phyloP scores from a whole-genome alignment of 2,329 filamentous ascomycete species.

The Sporothrix schenckii region DNA sequence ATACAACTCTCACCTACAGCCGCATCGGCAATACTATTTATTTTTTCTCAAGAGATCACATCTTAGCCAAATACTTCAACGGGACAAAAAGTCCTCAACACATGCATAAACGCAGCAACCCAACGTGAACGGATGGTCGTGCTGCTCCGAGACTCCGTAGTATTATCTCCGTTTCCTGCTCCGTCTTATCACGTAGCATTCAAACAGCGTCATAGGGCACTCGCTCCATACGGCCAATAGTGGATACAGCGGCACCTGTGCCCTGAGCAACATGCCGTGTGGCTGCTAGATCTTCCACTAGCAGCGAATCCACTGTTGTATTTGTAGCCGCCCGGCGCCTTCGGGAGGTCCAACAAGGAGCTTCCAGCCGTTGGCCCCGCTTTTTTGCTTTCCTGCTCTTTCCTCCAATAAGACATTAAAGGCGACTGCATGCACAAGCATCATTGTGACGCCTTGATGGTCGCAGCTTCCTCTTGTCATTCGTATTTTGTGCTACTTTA shows the following conservation, averaged over 20 bases:
- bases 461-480: background rate
- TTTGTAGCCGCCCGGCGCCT: no score
- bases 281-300: no score
- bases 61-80: background rate
- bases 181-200: no score
- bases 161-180: background rate
- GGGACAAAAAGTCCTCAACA: background rate
- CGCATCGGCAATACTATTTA: background rate
- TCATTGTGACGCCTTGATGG: background rate
- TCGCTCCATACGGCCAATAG: no score
- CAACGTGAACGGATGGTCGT: no score
- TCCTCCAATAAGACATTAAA: background rate
- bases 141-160: background rate
- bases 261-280: no score
- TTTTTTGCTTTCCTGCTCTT: background rate
- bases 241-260: no score
- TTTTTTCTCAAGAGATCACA: background rate
- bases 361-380: background rate
- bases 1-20: background rate
- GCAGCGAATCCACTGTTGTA: no score
- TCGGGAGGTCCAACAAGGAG: background rate
- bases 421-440: conserved; percentile 6
- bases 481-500: no score
- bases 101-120: background rate
- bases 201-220: no score